Evolutionary conservation across 2,329 filamentous ascomycete species (phyloP), one percentile per base, ranked within the genome.

Genomic region (Ascocoryne sarcoides): DNA sequence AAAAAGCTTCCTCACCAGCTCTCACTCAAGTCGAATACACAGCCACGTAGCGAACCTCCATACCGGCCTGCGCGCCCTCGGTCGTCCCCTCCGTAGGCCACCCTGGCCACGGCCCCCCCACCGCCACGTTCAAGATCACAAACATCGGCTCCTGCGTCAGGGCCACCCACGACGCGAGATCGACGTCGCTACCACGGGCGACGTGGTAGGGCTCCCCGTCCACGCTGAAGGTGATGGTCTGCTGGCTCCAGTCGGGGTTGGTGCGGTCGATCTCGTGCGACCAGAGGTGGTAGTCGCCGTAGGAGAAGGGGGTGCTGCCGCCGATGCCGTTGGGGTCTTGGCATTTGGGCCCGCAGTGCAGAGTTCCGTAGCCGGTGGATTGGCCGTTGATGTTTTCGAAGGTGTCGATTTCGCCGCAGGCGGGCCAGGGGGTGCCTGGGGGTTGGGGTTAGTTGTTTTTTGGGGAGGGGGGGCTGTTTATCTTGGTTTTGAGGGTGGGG

Each of bases 381-480:
- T 14, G 32, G 2, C 50, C 50, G 33, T 49, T 44, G 21, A 53
- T 29, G 34, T 50, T 51, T 35, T 53, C 48, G n/a, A 53, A 45
- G 7, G 50, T 53, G 33, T 53, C 50, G 38, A 53, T 53, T 28
- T 53, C 50, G 20, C 48, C 50, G 40, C 48, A 53, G 4, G 21
- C 35, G 2, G 50, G 50, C 50, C 50, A 53, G 12, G 30, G 16
- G 3, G 39, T 45, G n/a, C n/a, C n/a, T n/a, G n/a, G n/a, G n/a
- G n/a, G n/a, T n/a, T n/a, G n/a, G n/a, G n/a, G n/a, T n/a, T n/a
- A n/a, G n/a, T n/a, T n/a, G n/a, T n/a, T n/a, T n/a, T n/a, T n/a
- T n/a, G n/a, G n/a, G n/a, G n/a, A n/a, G n/a, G n/a, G n/a, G n/a
- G n/a, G n/a, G n/a, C n/a, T n/a, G n/a, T n/a, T n/a, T n/a, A n/a